A percentile compares a stretch with the other conserved stretches of the same genome.
These are phyloP conservation scores for Gossypium ekmanianum DNA, from an alignment of 345 rosid species.

Conservation along the genomic window DNA sequence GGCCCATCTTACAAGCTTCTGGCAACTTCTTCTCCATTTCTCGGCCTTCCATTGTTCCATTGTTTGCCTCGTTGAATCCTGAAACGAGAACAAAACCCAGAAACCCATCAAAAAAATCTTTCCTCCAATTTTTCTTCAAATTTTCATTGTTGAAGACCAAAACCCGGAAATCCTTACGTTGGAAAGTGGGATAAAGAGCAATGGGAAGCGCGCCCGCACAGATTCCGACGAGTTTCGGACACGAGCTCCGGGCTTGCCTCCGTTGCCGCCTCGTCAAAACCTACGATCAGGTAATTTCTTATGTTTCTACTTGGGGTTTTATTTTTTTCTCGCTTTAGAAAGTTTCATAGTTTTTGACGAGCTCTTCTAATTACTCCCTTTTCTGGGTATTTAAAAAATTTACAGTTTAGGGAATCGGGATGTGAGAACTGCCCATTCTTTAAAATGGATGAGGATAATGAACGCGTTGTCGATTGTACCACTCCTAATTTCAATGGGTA, in stretches of 20 bases:
- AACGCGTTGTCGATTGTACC: conserved; percentile 66
- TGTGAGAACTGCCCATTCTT: conserved; percentile 74
- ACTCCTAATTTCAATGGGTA: conserved; percentile 75
- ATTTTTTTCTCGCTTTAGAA: neutral
- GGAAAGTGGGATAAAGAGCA: neutral
- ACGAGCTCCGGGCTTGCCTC: conserved; percentile 70
- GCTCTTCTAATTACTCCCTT: neutral
- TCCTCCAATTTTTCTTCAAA: too few species aligned
- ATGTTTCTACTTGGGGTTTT: neutral
- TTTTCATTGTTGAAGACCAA: neutral
- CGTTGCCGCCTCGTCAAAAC: conserved; percentile 86
- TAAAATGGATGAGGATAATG: conserved; percentile 69
- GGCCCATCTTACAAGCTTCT: too few species aligned
- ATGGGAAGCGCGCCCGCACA: conserved; percentile 60
- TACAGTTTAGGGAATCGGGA: conserved; percentile 58
- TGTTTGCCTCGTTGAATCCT: neutral
- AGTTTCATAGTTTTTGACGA: neutral
- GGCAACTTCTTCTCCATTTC: too few species aligned
- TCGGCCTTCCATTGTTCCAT: neutral
- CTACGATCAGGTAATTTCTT: conserved; percentile 53
- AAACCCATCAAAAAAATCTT: neutral
- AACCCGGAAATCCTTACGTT: neutral
- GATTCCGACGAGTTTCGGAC: conserved; percentile 75
- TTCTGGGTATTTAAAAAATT: neutral
- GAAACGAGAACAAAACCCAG: neutral